These are phyloP conservation scores for Yamadazyma dushanensis DNA, from an alignment of 1,139 yeast species.

Conservation along the genomic window DNA sequence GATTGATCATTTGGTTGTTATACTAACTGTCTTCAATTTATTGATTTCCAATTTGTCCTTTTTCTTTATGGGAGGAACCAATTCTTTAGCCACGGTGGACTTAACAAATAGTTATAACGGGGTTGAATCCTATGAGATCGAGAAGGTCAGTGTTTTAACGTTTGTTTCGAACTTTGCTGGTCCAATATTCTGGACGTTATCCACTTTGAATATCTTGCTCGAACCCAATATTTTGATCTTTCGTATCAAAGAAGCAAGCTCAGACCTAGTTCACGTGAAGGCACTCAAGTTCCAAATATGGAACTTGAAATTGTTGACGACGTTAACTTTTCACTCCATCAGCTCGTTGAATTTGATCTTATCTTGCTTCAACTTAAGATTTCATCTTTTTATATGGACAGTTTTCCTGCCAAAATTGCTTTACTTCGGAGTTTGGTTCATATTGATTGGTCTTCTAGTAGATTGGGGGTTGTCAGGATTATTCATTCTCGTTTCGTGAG, in stretches of 20 bases:
- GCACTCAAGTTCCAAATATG: constrained; percentile 22
- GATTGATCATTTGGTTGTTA: constrained; percentile 24
- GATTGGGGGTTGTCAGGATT: constrained; percentile 25
- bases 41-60: constrained; percentile 72
- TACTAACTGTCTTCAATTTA: constrained; percentile 24
- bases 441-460: constrained; percentile 47
- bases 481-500: neutral
- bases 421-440: constrained; percentile 76
- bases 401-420: constrained; percentile 92
- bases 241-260: constrained; percentile 11
- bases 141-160: constrained; percentile 76
- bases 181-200: constrained; percentile 80
- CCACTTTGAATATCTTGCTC: constrained; percentile 46
- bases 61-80: constrained; percentile 88
- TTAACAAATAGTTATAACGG: constrained; percentile 93
- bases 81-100: constrained; percentile 88
- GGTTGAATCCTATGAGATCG: constrained; percentile 62
- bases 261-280: constrained; percentile 12
- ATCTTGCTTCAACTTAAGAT: constrained; percentile 74
- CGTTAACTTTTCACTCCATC: constrained; percentile 56
- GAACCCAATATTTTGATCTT: constrained; percentile 24
- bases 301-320: constrained; percentile 33
- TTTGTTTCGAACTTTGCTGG: constrained; percentile 83
- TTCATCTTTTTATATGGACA: constrained; percentile 94
- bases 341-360: constrained; percentile 58